Base-by-base conservation (phyloP, 345 rosid species). In the Cardamine occulta region DNA sequence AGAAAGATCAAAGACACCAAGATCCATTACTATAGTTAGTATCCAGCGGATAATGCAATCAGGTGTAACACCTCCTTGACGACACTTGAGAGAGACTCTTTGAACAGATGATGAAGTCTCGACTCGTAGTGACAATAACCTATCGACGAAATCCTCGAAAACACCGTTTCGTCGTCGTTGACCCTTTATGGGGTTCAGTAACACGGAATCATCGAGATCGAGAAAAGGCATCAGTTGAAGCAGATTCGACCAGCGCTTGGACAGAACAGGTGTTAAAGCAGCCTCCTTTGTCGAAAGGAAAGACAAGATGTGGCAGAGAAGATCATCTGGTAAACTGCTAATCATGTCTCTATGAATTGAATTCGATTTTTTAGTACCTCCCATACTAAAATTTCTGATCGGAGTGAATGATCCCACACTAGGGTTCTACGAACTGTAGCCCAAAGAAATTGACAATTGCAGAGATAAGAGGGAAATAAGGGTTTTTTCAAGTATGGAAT, bases 221-320 rank as follows among this genome's bases (percentile, higher is more conserved):
- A 68, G 70, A 4, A 21, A 2, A 1, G 70, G 79, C 14, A 75
- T 6, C 8, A 9, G 6, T 7, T 21, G 74, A 39, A 60, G 56
- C 32, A 75, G 63, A 42, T 53, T 51, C 8, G 69, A 52, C 74
- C 79, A 75, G 7, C 79, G 11, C 39, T 53, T 76, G 6, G 80
- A 68, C 4, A 75, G 69, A 40, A 51, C 8, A 2, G 61, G 9
- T 8, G 74, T 51, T 14, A 15, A 39, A 68, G 79, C 69, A 49
- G 69, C 79, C 5, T 75, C 55, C 11, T 75, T 75, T 4, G 63
- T 68, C 0, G 79, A 52, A 56, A 75, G 21, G 56, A 40, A 61
- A 39, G 63, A 40, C 15, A 76, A 42, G 29, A 76, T 21, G 2
- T 24, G 39, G 54, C 80, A 62, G 21, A 68, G 63, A 54, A 69